Percentiles rank a stretch among this genome's conserved stretches.
phyloP scores from a whole-genome alignment of 768 basidiomycete genomes.

The Daedaleopsis nitida region DNA sequence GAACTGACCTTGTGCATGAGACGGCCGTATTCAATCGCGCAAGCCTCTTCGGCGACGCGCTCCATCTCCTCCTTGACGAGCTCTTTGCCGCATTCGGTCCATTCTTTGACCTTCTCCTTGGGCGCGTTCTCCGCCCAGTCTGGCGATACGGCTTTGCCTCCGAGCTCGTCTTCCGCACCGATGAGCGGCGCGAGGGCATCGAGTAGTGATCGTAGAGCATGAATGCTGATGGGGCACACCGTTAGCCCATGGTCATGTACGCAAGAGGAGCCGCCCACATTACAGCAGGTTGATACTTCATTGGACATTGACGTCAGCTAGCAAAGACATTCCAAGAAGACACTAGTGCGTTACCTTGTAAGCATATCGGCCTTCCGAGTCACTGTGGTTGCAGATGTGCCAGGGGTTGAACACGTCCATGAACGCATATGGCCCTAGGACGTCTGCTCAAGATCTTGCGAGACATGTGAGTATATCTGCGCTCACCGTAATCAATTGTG shows the following conservation, averaged over 20 bases:
- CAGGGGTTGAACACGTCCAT: conserved; percentile 89
- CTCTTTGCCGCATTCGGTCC: conserved; percentile 59
- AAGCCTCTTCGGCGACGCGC: conserved; percentile 56
- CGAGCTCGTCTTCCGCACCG: conserved; percentile 71
- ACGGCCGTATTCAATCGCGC: conserved; percentile 61
- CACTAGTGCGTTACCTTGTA: conserved; percentile 49
- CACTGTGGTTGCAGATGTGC: conserved; percentile 92
- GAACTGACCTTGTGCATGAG: conserved; percentile 68
- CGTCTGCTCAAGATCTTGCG: conserved; percentile 3
- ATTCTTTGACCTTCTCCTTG: conserved; percentile 57
- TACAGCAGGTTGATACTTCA: conserved; percentile 74
- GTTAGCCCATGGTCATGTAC: background rate
- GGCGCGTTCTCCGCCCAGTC: conserved; percentile 67
- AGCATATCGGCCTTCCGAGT: conserved; percentile 75
- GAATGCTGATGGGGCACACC: conserved; percentile 48
- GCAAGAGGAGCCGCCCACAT: conserved; percentile 45
- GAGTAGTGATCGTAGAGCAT: conserved; percentile 78
- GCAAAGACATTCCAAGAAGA: background rate
- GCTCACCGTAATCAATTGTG: conserved; percentile 74
- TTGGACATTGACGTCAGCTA: background rate
- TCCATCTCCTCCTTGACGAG: conserved; percentile 63
- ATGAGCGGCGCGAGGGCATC: conserved; percentile 81
- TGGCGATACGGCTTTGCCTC: conserved; percentile 46
- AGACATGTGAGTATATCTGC: background rate
- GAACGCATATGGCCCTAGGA: conserved; percentile 82